A percentile compares a stretch with the other conserved stretches of the same genome.
Conservation (phyloP, 225 moss, liverwort and hornwort species). For the Antitrichia curtipendula region DNA sequence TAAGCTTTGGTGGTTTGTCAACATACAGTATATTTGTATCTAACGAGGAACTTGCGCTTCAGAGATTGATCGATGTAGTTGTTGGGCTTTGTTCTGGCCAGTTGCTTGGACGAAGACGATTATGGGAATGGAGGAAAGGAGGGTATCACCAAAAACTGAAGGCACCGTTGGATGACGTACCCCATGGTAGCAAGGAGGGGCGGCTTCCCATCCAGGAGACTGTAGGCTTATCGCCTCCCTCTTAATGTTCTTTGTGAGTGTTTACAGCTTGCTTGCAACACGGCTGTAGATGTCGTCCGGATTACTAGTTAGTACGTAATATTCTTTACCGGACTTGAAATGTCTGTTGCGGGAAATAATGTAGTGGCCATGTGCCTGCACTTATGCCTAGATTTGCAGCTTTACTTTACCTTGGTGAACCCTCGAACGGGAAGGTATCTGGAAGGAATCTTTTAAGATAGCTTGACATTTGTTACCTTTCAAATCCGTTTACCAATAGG, state of each 20-base stretch:
- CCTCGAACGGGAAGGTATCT: neutral
- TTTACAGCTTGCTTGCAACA: conserved; percentile 12
- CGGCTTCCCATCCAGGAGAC: conserved; percentile 69
- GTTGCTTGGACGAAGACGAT: conserved; percentile 79
- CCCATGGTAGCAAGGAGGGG: conserved; percentile 50
- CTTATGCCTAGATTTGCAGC: neutral
- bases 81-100: conserved; percentile 10
- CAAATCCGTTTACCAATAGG: neutral
- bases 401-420: neutral
- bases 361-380: neutral
- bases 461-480: neutral
- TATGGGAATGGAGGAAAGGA: conserved; percentile 78
- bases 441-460: neutral
- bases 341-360: neutral
- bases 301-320: neutral
- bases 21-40: neutral
- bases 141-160: conserved; percentile 73
- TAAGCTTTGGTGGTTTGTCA: neutral
- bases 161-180: conserved; percentile 80
- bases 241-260: conserved; percentile 20
- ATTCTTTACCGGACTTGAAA: neutral
- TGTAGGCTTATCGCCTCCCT: conserved; percentile 66
- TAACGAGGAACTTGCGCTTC: neutral
- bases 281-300: neutral
- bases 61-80: neutral